phyloP scores from a whole-genome alignment of 352 stramenopile genomes.

The Phytophthora uliginosa region DNA sequence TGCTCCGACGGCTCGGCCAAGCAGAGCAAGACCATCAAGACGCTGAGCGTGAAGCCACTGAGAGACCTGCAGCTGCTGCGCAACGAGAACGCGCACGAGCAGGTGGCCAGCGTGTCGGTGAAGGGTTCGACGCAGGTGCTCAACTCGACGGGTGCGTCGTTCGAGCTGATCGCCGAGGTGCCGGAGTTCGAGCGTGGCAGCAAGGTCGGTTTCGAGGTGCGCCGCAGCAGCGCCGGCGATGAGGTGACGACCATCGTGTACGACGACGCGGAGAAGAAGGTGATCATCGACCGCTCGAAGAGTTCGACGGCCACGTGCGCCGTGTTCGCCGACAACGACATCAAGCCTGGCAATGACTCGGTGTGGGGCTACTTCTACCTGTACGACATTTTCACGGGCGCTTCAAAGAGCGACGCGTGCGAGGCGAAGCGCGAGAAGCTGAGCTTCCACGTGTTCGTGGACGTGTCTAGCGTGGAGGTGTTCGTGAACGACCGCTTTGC shows the following conservation, averaged over 20 bases:
- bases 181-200: conserved; percentile 49
- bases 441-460: conserved; percentile 71
- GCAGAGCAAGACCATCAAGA: conserved; percentile 77
- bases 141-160: conserved; percentile 57
- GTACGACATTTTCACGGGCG: conserved; percentile 55
- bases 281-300: conserved; percentile 65
- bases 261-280: conserved; percentile 65
- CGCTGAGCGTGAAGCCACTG: conserved; percentile 57
- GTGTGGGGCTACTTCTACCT: conserved; percentile 69
- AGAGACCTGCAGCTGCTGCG: conserved; percentile 57
- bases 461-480: conserved; percentile 76
- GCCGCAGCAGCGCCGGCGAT: conserved; percentile 49
- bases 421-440: conserved; percentile 56
- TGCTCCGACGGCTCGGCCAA: conserved; percentile 8
- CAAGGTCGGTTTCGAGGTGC: conserved; percentile 70
- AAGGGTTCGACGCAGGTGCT: conserved; percentile 43
- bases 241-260: conserved; percentile 73
- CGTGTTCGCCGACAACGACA: conserved; percentile 51
- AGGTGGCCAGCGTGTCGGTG: conserved; percentile 37
- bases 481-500: conserved; percentile 79
- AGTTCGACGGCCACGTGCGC: conserved; percentile 57
- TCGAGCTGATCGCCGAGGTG: conserved; percentile 63
- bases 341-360: conserved; percentile 40
- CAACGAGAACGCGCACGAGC: conserved; percentile 46
- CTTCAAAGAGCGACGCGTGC: conserved; percentile 37